Percentiles rank a stretch among this genome's conserved stretches.
Evolutionary conservation across 495 filamentous ascomycete species (phyloP).

Genomic region (Xylaria flabelliformis): DNA sequence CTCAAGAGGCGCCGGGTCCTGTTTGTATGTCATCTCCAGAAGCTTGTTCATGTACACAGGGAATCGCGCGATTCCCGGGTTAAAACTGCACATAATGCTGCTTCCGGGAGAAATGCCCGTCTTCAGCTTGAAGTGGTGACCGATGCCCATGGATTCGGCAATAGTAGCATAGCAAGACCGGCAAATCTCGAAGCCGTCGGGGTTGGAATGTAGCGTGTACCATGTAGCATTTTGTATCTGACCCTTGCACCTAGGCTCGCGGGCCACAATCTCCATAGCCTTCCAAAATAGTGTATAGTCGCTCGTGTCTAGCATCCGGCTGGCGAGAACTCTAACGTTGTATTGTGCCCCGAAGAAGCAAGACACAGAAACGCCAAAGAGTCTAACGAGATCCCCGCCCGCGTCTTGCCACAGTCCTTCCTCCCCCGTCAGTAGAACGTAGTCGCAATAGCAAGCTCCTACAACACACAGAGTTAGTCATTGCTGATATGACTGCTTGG

Average conservation of each 20-base stretch:
- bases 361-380: slow-evolving; percentile 15
- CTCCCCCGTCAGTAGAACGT: slow-evolving; percentile 7
- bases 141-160: slow-evolving; percentile 14
- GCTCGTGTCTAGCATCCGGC: slow-evolving; percentile 5
- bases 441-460: slow-evolving; percentile 15
- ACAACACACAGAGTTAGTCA: not conserved
- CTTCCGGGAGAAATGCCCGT: not conserved
- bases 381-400: not conserved
- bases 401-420: slow-evolving; percentile 1
- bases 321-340: slow-evolving; percentile 3
- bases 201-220: slow-evolving; percentile 15
- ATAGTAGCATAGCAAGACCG: slow-evolving; percentile 6
- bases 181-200: slow-evolving; percentile 16
- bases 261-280: not conserved
- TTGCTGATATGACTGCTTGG: not conserved
- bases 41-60: slow-evolving; percentile 11
- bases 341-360: slow-evolving; percentile 10
- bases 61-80: slow-evolving; percentile 15
- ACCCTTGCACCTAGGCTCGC: slow-evolving; percentile 6
- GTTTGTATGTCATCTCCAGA: slow-evolving; percentile 19
- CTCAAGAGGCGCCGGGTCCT: slow-evolving; percentile 18
- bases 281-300: slow-evolving; percentile 14
- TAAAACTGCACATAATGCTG: slow-evolving; percentile 11
- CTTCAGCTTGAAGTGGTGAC: slow-evolving; percentile 17
- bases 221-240: not conserved